phyloP scores from a whole-genome alignment of 2,329 filamentous ascomycete genomes.

The Pseudocercospora musae region DNA sequence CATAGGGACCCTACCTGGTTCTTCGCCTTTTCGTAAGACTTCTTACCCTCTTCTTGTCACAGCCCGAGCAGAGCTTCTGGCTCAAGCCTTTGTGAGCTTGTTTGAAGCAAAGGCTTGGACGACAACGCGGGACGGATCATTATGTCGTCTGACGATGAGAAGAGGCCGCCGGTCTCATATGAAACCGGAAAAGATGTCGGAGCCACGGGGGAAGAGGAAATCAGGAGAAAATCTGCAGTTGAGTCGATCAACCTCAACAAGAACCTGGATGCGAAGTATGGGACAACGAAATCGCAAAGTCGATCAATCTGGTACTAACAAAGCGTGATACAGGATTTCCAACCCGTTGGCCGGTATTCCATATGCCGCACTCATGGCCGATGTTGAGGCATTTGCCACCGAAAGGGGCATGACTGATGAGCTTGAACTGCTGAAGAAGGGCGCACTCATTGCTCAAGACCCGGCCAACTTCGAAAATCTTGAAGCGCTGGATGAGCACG shows the following conservation, averaged over 20 bases:
- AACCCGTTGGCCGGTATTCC: constrained; percentile 57
- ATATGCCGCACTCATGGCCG: constrained; percentile 50
- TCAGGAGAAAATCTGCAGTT: constrained; percentile 4
- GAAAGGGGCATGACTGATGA: constrained; percentile 42
- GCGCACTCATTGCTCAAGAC: constrained; percentile 50
- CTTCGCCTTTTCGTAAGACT: constrained; percentile 3
- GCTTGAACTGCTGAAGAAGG: constrained; percentile 44
- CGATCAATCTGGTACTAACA: not conserved
- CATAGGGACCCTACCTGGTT: not conserved
- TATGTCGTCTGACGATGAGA: constrained; percentile 10
- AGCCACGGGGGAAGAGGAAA: constrained; percentile 4
- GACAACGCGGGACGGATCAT: not conserved
- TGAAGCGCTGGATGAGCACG: constrained; percentile 42
- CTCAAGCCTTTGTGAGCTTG: not conserved
- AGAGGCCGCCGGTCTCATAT: not conserved
- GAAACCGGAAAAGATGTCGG: constrained; percentile 1
- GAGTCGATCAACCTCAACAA: constrained; percentile 23
- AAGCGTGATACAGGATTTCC: constrained; percentile 35
- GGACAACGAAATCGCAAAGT: not conserved
- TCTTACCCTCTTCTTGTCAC: constrained; percentile 2
- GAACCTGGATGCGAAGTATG: constrained; percentile 27
- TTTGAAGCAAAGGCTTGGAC: not conserved
- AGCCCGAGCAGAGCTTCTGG: not conserved
- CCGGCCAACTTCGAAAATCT: constrained; percentile 46
- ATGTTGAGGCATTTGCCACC: constrained; percentile 56